Evolutionary conservation across 257 asterid genomes (phyloP).

Genomic region (Paraleonurus japonicus): DNA sequence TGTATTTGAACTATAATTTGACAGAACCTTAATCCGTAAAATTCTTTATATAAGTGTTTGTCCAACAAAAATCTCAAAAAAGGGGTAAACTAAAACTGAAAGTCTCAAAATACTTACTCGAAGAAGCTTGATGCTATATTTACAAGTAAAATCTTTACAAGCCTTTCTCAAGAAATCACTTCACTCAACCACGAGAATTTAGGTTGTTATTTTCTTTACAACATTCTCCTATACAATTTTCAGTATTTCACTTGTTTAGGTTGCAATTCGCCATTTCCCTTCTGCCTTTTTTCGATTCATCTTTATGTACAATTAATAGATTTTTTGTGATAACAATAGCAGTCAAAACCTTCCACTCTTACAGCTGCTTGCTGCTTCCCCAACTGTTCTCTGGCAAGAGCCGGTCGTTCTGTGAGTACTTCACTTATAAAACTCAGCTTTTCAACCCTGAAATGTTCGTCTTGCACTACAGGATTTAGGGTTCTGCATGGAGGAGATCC

Average conservation of each 20-base stretch:
- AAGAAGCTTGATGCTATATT: slow-evolving; percentile 8
- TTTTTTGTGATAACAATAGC: slow-evolving; percentile 31
- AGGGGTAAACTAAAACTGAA: background rate
- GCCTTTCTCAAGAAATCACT: background rate
- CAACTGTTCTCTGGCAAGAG: slow-evolving; percentile 24
- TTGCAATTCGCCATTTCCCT: background rate
- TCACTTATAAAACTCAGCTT: background rate
- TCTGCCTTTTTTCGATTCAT: background rate
- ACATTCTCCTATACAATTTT: background rate
- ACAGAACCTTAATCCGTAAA: too few species aligned
- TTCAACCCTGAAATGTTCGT: slow-evolving; percentile 36
- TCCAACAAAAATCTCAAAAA: background rate
- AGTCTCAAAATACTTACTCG: background rate
- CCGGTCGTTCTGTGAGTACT: slow-evolving; percentile 21
- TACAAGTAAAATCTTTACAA: slow-evolving; percentile 23
- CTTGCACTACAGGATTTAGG: slow-evolving; percentile 43
- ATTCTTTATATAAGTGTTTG: too few species aligned
- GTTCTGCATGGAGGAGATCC: slow-evolving; percentile 53
- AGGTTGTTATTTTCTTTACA: too few species aligned
- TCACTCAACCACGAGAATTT: background rate
- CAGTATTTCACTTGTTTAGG: slow-evolving; percentile 1
- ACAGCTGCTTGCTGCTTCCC: slow-evolving; percentile 32
- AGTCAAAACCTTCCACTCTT: slow-evolving; percentile 48
- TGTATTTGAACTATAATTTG: too few species aligned
- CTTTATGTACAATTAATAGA: slow-evolving; percentile 19